Percentiles rank a stretch among this genome's conserved stretches.
These are phyloP conservation scores for Herpetospermum pedunculosum DNA, from an alignment of 306 rosid species.

Conservation along the genomic window DNA sequence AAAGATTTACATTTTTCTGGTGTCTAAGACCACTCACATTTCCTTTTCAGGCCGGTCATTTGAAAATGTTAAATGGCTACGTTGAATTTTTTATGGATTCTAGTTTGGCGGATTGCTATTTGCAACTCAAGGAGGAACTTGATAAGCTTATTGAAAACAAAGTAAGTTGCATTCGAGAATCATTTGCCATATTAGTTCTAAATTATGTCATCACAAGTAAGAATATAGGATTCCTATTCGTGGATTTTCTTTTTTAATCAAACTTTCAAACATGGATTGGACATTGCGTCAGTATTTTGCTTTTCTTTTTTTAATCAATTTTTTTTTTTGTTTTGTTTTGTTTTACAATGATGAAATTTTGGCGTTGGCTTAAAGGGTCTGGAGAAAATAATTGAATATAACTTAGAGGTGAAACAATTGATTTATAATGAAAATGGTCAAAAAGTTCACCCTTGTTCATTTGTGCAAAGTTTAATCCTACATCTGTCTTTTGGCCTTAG, in stretches of 20 bases:
- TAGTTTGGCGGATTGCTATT: constrained; percentile 73
- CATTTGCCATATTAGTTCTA: not conserved
- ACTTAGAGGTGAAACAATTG: not conserved
- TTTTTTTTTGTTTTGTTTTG: too few relatives aligned
- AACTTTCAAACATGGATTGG: not conserved
- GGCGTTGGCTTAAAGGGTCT: too few relatives aligned
- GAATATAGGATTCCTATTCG: not conserved
- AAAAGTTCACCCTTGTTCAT: not conserved
- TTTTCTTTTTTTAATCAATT: too few relatives aligned
- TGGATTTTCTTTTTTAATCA: not conserved
- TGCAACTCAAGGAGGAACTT: constrained; percentile 83
- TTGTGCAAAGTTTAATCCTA: not conserved
- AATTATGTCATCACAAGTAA: not conserved
- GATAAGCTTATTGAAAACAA: constrained; percentile 68
- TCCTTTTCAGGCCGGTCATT: constrained; percentile 63
- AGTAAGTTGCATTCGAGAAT: constrained; percentile 30
- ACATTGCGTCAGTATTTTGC: not conserved
- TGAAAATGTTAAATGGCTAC: constrained; percentile 82
- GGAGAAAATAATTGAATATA: too few relatives aligned
- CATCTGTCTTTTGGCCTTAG: not conserved
- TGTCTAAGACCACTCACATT: constrained; percentile 7
- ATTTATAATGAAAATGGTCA: not conserved
- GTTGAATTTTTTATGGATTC: constrained; percentile 89
- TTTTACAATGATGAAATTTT: not conserved
- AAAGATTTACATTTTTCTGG: constrained; percentile 7